These are phyloP conservation scores for Epicoccum sorghinum DNA, from an alignment of 2,329 filamentous ascomycete genomes.

Conservation along the genomic window DNA sequence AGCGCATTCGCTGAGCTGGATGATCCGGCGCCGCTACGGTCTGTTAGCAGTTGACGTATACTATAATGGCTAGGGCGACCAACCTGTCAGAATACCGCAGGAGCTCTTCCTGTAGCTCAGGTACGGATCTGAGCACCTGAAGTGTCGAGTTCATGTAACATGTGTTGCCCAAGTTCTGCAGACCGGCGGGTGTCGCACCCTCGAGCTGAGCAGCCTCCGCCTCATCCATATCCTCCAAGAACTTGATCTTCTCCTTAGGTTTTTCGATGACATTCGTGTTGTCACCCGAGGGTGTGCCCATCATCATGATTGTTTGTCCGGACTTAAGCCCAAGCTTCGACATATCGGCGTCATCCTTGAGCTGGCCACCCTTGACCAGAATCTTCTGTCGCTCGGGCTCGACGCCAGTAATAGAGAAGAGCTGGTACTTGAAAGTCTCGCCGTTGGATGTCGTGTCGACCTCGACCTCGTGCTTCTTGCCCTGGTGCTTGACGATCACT, in stretches of 20 bases:
- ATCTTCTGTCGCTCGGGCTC: constrained; percentile 97
- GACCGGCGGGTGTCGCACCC: constrained; percentile 83
- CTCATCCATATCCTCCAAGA: constrained; percentile 97
- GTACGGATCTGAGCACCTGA: constrained; percentile 87
- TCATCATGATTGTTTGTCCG: constrained; percentile 91
- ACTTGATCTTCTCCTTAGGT: constrained; percentile 82
- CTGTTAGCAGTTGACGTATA: constrained; percentile 16
- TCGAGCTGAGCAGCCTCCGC: constrained; percentile 83
- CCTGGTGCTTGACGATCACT: constrained; percentile 95
- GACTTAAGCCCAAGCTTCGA: constrained; percentile 83
- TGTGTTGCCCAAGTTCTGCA: constrained; percentile 94
- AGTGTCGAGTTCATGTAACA: constrained; percentile 98
- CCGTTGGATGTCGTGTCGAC: constrained; percentile 83
- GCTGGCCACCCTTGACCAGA: constrained; percentile 87
- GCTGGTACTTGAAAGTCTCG: constrained; percentile 93
- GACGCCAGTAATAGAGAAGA: constrained; percentile 93
- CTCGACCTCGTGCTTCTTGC: constrained; percentile 94
- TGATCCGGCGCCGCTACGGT: constrained; percentile 37
- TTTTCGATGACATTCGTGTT: constrained; percentile 65
- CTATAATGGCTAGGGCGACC: neutral
- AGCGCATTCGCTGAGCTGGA: constrained; percentile 43
- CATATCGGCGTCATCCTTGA: constrained; percentile 93
- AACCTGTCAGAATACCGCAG: constrained; percentile 62
- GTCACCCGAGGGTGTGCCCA: constrained; percentile 81
- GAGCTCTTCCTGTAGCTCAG: constrained; percentile 85